Conservation (phyloP, 129 eudicot species). For the Chrysanthemum lavandulifolium region DNA sequence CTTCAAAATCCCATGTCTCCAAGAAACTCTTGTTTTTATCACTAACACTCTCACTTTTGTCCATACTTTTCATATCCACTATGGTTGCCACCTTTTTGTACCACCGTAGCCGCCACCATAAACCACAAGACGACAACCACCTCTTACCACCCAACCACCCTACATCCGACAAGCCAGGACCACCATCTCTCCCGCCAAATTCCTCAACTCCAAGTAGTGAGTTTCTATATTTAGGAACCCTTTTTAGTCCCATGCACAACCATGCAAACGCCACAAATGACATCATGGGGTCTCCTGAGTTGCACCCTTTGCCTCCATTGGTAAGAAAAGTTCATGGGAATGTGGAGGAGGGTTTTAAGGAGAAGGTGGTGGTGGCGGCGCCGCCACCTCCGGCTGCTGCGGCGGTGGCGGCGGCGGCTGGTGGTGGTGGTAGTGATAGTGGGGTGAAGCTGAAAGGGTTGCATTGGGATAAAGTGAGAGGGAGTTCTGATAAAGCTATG, state of each 20-base stretch:
- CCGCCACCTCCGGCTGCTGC: too few relatives aligned
- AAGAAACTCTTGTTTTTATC: constrained; percentile 52
- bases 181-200: constrained; percentile 33
- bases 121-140: constrained; percentile 41
- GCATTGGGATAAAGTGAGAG: constrained; percentile 68
- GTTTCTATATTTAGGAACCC: constrained; percentile 65
- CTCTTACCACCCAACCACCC: constrained; percentile 45
- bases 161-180: constrained; percentile 54
- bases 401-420: too few relatives aligned
- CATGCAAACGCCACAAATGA: constrained; percentile 21
- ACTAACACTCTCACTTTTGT: constrained; percentile 42
- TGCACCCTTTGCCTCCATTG: constrained; percentile 86
- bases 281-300: constrained; percentile 76
- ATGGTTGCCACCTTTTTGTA: constrained; percentile 39
- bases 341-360: neutral
- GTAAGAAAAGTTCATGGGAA: constrained; percentile 41
- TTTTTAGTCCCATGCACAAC: constrained; percentile 36
- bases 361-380: too few relatives aligned
- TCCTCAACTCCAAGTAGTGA: constrained; percentile 52
- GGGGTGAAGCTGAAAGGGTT: constrained; percentile 47
- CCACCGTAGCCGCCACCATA: constrained; percentile 28
- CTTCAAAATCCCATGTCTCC: constrained; percentile 40
- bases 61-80: constrained; percentile 30
- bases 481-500: constrained; percentile 58
- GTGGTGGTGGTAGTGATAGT: too few relatives aligned